Base-by-base conservation (phyloP, 2,329 filamentous ascomycete species). In the Alternaria burnsii region DNA sequence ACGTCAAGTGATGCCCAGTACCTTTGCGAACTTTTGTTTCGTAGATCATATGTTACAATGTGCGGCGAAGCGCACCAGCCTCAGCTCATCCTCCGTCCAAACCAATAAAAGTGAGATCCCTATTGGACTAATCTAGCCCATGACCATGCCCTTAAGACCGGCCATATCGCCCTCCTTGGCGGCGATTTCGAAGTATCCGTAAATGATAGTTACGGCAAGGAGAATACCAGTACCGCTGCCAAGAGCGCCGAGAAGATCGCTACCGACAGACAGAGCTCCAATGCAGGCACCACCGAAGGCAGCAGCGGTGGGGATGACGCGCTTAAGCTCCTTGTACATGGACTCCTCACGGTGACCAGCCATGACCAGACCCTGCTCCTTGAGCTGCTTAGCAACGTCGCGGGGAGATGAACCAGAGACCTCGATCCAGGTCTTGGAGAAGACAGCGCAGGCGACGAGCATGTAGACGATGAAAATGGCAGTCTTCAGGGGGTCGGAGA, bases 351-450 rank as follows among this genome's bases (percentile, higher is more conserved):
- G 92, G 86, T 99, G 95, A 78, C 95, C 95, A 76, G 95, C 94
- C 96, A 99, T 99, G 72, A 99, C 94, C 60, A 99, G 90, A 79
- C 95, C 95, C 84, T 99, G 95, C 78, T 99, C 96, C 89, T 99
- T 99, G 81, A 99, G 89, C 85, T 98, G 95, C 89, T 99, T 99
- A 76, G 95, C 95, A 70, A 99, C 96, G 78, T 99, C 95, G 77
- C 95, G 92, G 62, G 95, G 96, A 85, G 93, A 94, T 66, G 94
- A 97, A 76, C 95, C 96, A 40, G 95, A 98, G 69, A 99, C 95
- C 84, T 99, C 95, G 75, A 99, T 99, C 95, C 95, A 99, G 55
- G 96, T 99, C 92, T 99, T 99, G 82, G 94, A 97, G 88, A 99
- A 99, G 80, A 98, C 89, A 63, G 94, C 94, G 79, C 95, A 99